Percentiles rank a stretch among this genome's conserved stretches.
Evolutionary conservation across 2,329 filamentous ascomycete genomes (phyloP).

Genomic region (Ascochyta fabae): DNA sequence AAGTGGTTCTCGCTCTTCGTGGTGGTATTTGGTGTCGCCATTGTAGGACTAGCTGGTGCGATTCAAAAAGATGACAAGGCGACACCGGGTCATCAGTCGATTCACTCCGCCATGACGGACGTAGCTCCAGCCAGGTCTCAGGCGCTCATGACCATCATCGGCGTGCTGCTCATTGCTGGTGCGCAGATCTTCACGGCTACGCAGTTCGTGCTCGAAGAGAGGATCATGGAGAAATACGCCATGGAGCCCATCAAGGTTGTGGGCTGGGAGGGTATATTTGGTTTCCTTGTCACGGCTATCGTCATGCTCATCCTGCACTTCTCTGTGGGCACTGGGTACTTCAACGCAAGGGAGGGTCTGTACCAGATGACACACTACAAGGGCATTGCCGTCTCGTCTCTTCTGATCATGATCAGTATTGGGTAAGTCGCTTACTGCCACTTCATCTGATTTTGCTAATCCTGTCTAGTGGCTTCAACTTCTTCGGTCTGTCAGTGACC

Average conservation of each 20-base stretch:
- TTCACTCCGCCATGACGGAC: constrained; percentile 39
- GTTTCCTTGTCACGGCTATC: constrained; percentile 78
- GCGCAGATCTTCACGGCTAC: constrained; percentile 97
- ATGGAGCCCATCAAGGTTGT: constrained; percentile 89
- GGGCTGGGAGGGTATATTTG: constrained; percentile 95
- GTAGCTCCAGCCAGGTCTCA: constrained; percentile 49
- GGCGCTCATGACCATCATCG: constrained; percentile 75
- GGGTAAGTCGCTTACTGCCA: constrained; percentile 66
- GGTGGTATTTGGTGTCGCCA: constrained; percentile 84
- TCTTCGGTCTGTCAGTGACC: constrained; percentile 95
- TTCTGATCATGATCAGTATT: constrained; percentile 97
- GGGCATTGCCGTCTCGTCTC: constrained; percentile 74
- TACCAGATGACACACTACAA: constrained; percentile 77
- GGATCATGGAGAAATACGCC: constrained; percentile 80
- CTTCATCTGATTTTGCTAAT: constrained; percentile 18
- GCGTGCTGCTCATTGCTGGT: constrained; percentile 87
- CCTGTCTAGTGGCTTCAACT: constrained; percentile 84
- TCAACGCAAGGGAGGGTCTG: constrained; percentile 87
- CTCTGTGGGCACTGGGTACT: constrained; percentile 80
- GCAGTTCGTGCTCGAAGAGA: constrained; percentile 96
- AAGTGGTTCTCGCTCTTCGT: constrained; percentile 90
- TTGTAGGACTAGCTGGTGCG: constrained; percentile 89
- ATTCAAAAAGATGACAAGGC: constrained; percentile 74
- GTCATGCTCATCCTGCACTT: constrained; percentile 83
- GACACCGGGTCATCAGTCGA: constrained; percentile 35